Conservation (phyloP, 2,329 filamentous ascomycete species). For the Pyrenochaeta sp. region DNA sequence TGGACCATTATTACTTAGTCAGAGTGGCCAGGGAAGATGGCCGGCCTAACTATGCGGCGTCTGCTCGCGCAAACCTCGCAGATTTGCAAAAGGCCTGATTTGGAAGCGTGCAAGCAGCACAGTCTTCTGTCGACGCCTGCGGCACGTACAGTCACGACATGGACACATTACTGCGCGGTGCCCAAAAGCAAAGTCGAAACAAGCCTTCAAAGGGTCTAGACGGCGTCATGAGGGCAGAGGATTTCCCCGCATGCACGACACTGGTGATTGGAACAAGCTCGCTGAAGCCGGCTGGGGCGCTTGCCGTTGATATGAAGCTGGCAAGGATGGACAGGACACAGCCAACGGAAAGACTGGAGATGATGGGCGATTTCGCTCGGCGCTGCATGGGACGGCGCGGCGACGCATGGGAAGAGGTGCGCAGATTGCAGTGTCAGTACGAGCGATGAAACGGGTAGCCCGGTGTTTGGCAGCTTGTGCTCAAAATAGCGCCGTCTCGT, state of each 20-base stretch:
- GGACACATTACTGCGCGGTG: slow-evolving; percentile 8
- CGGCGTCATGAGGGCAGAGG: slow-evolving; percentile 18
- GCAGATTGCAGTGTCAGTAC: slow-evolving; percentile 5
- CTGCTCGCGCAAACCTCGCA: slow-evolving; percentile 1
- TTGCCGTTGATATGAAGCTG: slow-evolving; percentile 30
- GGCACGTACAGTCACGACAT: slow-evolving; percentile 12
- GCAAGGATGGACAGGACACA: slow-evolving; percentile 20
- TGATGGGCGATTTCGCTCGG: slow-evolving; percentile 19
- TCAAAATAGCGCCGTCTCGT: slow-evolving; percentile 15
- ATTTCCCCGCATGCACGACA: slow-evolving; percentile 35
- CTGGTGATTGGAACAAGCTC: slow-evolving; percentile 26
- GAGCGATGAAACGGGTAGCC: slow-evolving; percentile 27
- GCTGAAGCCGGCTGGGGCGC: slow-evolving; percentile 43
- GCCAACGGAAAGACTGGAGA: slow-evolving; percentile 31
- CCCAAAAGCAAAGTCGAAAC: slow-evolving; percentile 20
- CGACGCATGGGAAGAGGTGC: slow-evolving; percentile 14
- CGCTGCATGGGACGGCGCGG: slow-evolving; percentile 31
- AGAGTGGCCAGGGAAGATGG: not conserved
- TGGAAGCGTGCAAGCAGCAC: not conserved
- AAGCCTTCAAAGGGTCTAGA: slow-evolving; percentile 20
- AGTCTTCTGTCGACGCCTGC: not conserved
- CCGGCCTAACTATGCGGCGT: slow-evolving; percentile 3
- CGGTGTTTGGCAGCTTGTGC: slow-evolving; percentile 19
- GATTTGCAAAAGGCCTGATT: no score
- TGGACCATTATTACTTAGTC: slow-evolving; percentile 1